Percentiles rank a stretch among this genome's conserved stretches.
phyloP scores from a whole-genome alignment of 768 basidiomycete species.

The Tylopilus sp. region DNA sequence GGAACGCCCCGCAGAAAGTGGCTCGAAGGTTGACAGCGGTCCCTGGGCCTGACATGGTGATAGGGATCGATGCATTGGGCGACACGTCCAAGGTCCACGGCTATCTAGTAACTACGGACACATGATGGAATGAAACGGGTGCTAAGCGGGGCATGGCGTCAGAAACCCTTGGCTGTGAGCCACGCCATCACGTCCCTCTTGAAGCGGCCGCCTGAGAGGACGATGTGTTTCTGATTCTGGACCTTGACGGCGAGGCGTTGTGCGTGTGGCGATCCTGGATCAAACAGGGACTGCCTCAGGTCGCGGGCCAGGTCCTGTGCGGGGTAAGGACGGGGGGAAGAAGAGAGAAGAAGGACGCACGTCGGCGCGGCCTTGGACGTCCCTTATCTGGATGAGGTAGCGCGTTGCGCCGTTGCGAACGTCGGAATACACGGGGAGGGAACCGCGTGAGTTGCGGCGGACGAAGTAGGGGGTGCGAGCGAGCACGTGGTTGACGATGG shows the following conservation, averaged over 20 bases:
- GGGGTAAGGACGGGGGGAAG: neutral
- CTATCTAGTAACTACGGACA: slow-evolving; percentile 12
- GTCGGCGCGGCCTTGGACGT: slow-evolving; percentile 60
- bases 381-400: slow-evolving; percentile 56
- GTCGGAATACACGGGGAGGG: slow-evolving; percentile 75
- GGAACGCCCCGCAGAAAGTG: neutral
- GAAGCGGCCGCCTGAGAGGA: slow-evolving; percentile 62
- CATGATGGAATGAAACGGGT: slow-evolving; percentile 11
- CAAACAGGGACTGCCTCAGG: slow-evolving; percentile 50
- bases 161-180: slow-evolving; percentile 67
- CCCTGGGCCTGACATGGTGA: neutral
- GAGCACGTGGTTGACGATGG: slow-evolving; percentile 19
- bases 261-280: slow-evolving; percentile 42
- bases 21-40: neutral
- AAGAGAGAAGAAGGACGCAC: slow-evolving; percentile 37
- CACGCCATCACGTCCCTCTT: slow-evolving; percentile 59
- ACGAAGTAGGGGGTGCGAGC: slow-evolving; percentile 46
- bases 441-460: slow-evolving; percentile 61
- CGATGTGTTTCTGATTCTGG: slow-evolving; percentile 47
- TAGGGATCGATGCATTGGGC: neutral
- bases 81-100: neutral
- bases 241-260: slow-evolving; percentile 47
- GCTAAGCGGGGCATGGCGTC: slow-evolving; percentile 14
- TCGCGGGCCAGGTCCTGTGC: slow-evolving; percentile 58
- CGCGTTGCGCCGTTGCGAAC: slow-evolving; percentile 63